Evolutionary conservation across 192 early-diverging fungal genomes (phyloP).

Genomic region (Backusella australiensis): DNA sequence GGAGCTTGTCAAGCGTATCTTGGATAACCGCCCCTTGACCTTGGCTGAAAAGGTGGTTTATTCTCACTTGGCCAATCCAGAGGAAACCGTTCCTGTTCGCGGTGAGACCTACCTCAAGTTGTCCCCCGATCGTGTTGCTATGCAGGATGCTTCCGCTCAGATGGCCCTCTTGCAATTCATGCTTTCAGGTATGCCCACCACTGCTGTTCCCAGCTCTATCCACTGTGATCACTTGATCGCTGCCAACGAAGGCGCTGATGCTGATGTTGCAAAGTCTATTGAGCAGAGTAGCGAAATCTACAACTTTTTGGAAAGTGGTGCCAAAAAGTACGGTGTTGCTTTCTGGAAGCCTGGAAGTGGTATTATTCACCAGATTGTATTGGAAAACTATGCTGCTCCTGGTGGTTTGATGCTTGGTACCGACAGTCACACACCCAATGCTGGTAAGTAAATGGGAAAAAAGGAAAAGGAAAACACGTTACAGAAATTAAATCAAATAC

Average conservation of each 20-base stretch:
- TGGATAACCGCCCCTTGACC: conserved; percentile 68
- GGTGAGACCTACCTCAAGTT: conserved; percentile 93
- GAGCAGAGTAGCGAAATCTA: conserved; percentile 94
- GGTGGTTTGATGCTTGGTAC: conserved; percentile 98
- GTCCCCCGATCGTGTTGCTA: conserved; percentile 94
- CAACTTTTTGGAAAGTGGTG: conserved; percentile 82
- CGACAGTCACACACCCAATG: conserved; percentile 75
- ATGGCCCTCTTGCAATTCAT: conserved; percentile 99
- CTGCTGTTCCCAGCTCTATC: conserved; percentile 94
- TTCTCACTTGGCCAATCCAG: conserved; percentile 78
- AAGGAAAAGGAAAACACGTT: conserved; percentile 5
- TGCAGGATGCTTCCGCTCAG: conserved; percentile 92
- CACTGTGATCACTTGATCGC: conserved; percentile 99
- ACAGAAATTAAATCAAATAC: conserved; percentile 45
- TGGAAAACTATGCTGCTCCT: conserved; percentile 99
- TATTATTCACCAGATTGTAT: conserved; percentile 99
- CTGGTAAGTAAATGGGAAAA: conserved; percentile 22
- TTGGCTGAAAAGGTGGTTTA: conserved; percentile 97
- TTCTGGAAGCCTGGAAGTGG: conserved; percentile 97
- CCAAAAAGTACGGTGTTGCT: conserved; percentile 91
- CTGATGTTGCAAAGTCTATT: conserved; percentile 83
- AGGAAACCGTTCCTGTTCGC: conserved; percentile 59
- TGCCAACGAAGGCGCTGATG: conserved; percentile 81
- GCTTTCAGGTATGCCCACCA: conserved; percentile 90
- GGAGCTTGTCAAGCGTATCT: conserved; percentile 44